These are phyloP conservation scores for Penicillium coprophilum DNA, from an alignment of 495 filamentous ascomycete genomes.

Conservation along the genomic window DNA sequence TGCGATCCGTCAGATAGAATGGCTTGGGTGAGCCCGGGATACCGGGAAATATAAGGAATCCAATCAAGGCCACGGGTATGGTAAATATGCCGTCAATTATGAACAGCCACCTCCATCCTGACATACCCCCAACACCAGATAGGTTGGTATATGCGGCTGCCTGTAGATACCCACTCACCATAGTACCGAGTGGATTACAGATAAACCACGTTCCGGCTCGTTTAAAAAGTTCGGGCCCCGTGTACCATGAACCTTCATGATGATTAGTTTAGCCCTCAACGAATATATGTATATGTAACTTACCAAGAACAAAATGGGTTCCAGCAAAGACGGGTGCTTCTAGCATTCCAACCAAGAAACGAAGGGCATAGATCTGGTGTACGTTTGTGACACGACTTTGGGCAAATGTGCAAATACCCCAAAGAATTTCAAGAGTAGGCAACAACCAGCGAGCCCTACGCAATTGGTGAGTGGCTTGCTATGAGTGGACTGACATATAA, in stretches of 20 bases:
- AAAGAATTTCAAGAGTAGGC: slow-evolving; percentile 34
- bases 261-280: background rate
- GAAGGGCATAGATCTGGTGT: slow-evolving; percentile 47
- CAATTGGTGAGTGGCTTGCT: background rate
- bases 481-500: background rate
- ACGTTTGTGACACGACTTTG: slow-evolving; percentile 39
- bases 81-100: slow-evolving; percentile 53
- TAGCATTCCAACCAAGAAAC: slow-evolving; percentile 53
- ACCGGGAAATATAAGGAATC: slow-evolving; percentile 48
- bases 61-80: slow-evolving; percentile 45
- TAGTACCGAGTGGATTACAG: slow-evolving; percentile 36
- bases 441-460: slow-evolving; percentile 37
- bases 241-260: slow-evolving; percentile 39
- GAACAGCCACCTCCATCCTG: slow-evolving; percentile 51
- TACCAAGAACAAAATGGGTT: slow-evolving; percentile 42
- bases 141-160: slow-evolving; percentile 49
- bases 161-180: slow-evolving; percentile 46
- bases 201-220: slow-evolving; percentile 41
- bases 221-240: slow-evolving; percentile 40
- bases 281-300: background rate
- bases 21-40: slow-evolving; percentile 46
- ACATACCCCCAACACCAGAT: slow-evolving; percentile 44
- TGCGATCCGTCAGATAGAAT: slow-evolving; percentile 40
- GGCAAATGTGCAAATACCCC: slow-evolving; percentile 33
- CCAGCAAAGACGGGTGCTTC: slow-evolving; percentile 47